Conservation (phyloP, 192 early-diverging fungal species). For the Backusella liffmaniae region DNA sequence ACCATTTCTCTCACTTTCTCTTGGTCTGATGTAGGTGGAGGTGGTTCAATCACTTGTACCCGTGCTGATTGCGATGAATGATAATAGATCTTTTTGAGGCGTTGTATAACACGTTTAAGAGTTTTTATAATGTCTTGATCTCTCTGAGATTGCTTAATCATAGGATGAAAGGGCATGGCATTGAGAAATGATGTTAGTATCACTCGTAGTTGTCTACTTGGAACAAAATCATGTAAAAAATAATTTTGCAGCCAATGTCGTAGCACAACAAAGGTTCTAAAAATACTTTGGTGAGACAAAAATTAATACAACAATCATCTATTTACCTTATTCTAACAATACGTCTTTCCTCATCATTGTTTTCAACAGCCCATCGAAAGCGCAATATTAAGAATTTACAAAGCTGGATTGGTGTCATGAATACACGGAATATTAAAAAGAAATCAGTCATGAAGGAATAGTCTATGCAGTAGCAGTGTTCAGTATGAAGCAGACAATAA, state of each 20-base stretch:
- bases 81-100: conserved; percentile 36
- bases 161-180: conserved; percentile 36
- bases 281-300: background rate
- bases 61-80: conserved; percentile 6
- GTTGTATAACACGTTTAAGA: conserved; percentile 33
- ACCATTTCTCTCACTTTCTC: conserved; percentile 30
- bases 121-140: conserved; percentile 55
- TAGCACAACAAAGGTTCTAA: conserved; percentile 55
- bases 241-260: conserved; percentile 64
- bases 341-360: conserved; percentile 46
- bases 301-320: background rate
- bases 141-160: conserved; percentile 38
- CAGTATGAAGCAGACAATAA: too few relatives aligned
- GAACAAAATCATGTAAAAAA: conserved; percentile 57
- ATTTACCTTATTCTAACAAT: conserved; percentile 53
- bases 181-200: conserved; percentile 42
- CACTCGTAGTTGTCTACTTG: conserved; percentile 34
- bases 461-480: conserved; percentile 29
- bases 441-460: conserved; percentile 63
- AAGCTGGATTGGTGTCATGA: conserved; percentile 51
- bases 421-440: conserved; percentile 59
- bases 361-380: conserved; percentile 52
- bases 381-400: conserved; percentile 53
- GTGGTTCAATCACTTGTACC: conserved; percentile 34
- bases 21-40: conserved; percentile 31